Conservation (phyloP, 495 filamentous ascomycete species). For the Bacidia rubella region DNA sequence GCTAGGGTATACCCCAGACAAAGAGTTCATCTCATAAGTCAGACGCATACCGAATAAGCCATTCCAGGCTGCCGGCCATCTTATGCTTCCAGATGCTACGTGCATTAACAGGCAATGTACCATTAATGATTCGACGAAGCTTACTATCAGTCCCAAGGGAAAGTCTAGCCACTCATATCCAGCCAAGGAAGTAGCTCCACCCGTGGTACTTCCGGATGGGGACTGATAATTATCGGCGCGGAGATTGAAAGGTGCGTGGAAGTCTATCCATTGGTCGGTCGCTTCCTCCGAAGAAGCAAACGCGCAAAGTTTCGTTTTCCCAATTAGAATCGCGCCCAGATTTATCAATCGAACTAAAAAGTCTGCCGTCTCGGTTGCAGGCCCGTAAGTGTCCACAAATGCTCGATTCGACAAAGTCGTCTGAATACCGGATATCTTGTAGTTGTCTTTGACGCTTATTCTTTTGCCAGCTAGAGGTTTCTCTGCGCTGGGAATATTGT, state of each 20-base stretch:
- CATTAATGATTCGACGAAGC: background rate
- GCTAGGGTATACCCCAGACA: conserved; percentile 1
- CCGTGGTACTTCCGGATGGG: conserved; percentile 29
- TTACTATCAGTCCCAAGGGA: conserved; percentile 29
- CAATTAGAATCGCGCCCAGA: conserved; percentile 4
- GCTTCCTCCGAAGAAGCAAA: conserved; percentile 14
- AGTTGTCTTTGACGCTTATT: conserved; percentile 9
- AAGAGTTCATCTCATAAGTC: conserved; percentile 5
- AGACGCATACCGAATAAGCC: conserved; percentile 19
- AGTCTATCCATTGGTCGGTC: conserved; percentile 17
- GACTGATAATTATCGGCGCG: conserved; percentile 40
- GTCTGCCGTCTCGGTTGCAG: background rate
- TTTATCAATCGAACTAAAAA: background rate
- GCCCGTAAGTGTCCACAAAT: conserved; percentile 3
- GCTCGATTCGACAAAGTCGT: conserved; percentile 5
- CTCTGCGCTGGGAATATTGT: background rate
- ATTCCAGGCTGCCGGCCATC: conserved; percentile 16
- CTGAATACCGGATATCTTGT: conserved; percentile 1
- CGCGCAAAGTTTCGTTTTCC: conserved; percentile 5
- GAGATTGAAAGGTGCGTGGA: conserved; percentile 36
- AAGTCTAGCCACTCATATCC: conserved; percentile 41
- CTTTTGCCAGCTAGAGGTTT: conserved; percentile 1
- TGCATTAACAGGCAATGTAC: background rate
- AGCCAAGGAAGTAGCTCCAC: conserved; percentile 31
- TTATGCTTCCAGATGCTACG: conserved; percentile 4